Evolutionary conservation across 2,329 filamentous ascomycete species (phyloP), one percentile per base, ranked within the genome.

Genomic region (Fusarium ramigenum): DNA sequence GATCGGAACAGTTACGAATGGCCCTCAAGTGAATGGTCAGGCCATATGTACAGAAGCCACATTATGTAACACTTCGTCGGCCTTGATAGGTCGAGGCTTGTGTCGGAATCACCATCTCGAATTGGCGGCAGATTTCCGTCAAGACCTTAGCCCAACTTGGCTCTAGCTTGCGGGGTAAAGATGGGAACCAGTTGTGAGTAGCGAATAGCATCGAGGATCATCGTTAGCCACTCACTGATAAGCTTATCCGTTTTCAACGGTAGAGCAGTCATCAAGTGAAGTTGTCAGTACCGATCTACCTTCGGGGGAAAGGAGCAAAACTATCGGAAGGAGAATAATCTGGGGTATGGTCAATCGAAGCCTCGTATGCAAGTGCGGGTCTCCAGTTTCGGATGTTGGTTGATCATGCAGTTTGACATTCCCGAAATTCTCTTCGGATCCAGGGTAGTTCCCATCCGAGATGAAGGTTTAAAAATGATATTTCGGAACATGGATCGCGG

Each of bases 181-280:
- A 49, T 36, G 40, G 40, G n/a, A n/a, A 28, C 2, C 1, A 36
- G 2, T 8, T 2, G 1, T 7, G 0, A 4, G 9, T 18, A 36
- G 14, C 40, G 19, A 58, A 58, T 58, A 25, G 28, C 19, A 34
- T 44, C 9, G 15, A 2, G 5, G 4, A 5, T 44, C 16, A 30
- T 21, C 18, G 16, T 14, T 19, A 14, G 18, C 16, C 12, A 57
- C 5, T 11, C 6, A 3, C 18, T 49, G 40, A 58, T 18, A 49
- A 36, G 8, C 40, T 36, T 49, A 47, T 28, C 54, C 30, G 14
- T 16, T 25, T 19, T 16, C 23, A n/a, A 9, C 2, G 2, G 49
- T 21, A 18, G 49, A 21, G 32, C 36, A 15, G 12, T 12, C 9
- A 28, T 15, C 43, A 12, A 43, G 9, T 53, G 9, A 16, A n/a